These are phyloP conservation scores for Amphibolis antarctica DNA, from an alignment of 106 monocot species.

Conservation along the genomic window DNA sequence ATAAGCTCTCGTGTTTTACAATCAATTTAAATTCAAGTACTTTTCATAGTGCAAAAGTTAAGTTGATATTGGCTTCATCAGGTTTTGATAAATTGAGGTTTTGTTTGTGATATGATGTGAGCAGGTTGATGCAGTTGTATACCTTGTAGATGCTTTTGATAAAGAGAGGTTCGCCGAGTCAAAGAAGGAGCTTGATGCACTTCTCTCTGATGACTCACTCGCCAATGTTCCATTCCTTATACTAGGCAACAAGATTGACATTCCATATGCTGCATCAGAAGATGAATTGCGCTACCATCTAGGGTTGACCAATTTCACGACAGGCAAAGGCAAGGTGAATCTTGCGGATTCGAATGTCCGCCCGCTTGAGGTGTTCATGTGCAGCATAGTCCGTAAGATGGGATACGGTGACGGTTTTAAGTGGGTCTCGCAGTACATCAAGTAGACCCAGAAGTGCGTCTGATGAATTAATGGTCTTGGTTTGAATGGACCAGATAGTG, in stretches of 20 bases:
- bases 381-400: background rate
- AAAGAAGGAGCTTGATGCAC: constrained; percentile 1
- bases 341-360: background rate
- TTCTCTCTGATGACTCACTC: background rate
- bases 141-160: background rate
- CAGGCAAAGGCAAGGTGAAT: constrained; percentile 4
- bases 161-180: constrained; percentile 1
- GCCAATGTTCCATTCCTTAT: background rate
- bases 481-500: no score
- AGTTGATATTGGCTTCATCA: no score
- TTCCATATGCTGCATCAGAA: constrained; percentile 1
- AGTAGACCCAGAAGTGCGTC: no score
- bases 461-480: no score
- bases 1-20: no score
- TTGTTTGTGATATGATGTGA: background rate
- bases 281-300: background rate
- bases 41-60: no score
- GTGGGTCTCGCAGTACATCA: constrained; percentile 5
- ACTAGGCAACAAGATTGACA: constrained; percentile 4
- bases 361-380: constrained; percentile 1
- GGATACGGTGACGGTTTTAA: background rate
- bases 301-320: background rate
- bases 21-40: no score
- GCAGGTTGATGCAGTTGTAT: constrained; percentile 4
- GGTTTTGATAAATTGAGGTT: no score